Conservation (phyloP, 148 eudicot species). For the Chenopodium album region DNA sequence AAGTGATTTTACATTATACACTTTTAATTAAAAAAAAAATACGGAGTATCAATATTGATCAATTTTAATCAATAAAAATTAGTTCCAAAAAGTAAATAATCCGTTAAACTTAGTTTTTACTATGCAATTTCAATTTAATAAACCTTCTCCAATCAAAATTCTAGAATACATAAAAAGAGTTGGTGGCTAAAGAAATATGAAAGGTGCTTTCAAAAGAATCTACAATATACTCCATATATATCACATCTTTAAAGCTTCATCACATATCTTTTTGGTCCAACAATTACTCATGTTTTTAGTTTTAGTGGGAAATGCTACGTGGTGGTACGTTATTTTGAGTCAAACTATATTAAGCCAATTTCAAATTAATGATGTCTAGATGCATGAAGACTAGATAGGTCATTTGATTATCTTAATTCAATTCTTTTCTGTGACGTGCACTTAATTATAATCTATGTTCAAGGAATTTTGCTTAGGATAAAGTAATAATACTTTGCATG, state of each 20-base stretch:
- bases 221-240: no score
- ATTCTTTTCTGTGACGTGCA: not conserved
- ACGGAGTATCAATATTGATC: no score
- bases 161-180: no score
- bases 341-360: not conserved
- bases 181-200: no score
- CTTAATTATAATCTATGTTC: not conserved
- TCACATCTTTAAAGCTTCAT: not conserved
- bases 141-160: no score
- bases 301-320: not conserved
- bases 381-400: not conserved
- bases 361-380: not conserved
- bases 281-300: not conserved
- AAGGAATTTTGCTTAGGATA: not conserved
- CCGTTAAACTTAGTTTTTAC: no score
- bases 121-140: no score
- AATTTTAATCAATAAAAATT: no score
- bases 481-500: not conserved
- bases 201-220: no score
- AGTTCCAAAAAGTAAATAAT: no score
- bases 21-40: no score
- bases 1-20: no score
- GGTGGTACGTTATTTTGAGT: not conserved
- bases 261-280: not conserved
- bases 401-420: not conserved